Evolutionary conservation across 129 eudicot species (phyloP), one percentile per base, ranked within the genome.

Genomic region (Rutidosis leptorrhynchoides): DNA sequence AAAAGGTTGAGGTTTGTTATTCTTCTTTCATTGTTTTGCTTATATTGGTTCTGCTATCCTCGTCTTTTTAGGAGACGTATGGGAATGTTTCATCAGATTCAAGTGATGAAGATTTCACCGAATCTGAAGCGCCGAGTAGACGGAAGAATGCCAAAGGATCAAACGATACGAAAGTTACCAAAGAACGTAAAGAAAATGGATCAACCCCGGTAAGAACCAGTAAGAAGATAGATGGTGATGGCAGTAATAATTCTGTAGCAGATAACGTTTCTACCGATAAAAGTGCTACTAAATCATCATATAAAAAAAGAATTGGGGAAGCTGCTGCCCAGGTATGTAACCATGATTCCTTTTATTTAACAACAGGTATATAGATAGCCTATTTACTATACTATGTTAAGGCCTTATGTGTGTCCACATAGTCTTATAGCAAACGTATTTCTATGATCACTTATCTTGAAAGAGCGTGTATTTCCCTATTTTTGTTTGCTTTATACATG

Each of bases 21-120:
- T 17, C 22, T 49, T 49, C 23, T 49, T 49, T 24, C 25, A 27
- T 11, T 65, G 19, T 37, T 58, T 72, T 67, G 65, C 65, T 77
- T 73, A 65, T 62, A 9, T 58, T 68, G 12, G 61, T 30, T 74
- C 40, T 69, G 66, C 28, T 69, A 72, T 21, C 21, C 27, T 81
- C 33, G 57, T 67, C 10, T 62, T n/a, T 68, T 24, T 35, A 91
- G 98, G 98, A 92, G 69, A 67, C 83, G 26, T 92, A 79, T 73
- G 98, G 91, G 57, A 78, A 85, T 62, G 53, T 23, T 42, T 70
- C 95, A 59, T 85, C 96, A 17, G 98, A 92, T 83, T 83, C 98
- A 55, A 92, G 95, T 48, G 96, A 92, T 76, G 96, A 85, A 75
- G 96, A 92, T 30, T 92, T 64, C 77, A 55, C 19, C n/a, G 95